A percentile compares a stretch with the other conserved stretches of the same genome.
Evolutionary conservation across 257 asterid genomes (phyloP).

Genomic region (Oldenlandia corymbosa): DNA sequence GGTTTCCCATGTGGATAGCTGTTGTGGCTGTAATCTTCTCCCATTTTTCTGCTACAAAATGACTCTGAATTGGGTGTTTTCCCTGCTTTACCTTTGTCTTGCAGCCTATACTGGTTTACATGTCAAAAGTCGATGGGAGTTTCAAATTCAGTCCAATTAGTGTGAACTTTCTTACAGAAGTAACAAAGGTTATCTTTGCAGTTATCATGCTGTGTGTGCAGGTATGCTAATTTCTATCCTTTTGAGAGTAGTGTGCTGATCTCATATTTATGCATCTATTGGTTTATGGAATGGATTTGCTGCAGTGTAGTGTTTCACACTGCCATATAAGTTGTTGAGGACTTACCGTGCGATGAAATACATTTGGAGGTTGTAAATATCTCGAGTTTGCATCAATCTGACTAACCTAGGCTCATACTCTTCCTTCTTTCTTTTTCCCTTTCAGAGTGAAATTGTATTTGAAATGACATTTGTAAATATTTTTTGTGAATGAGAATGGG

Average conservation of each 20-base stretch:
- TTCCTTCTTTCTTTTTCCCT: neutral
- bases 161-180: conserved; percentile 90
- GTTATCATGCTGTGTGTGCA: conserved; percentile 77
- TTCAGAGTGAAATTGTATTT: neutral
- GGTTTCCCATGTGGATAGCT: neutral
- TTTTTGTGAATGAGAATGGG: neutral
- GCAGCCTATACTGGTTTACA: conserved; percentile 87
- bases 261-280: neutral
- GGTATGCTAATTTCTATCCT: conserved; percentile 39
- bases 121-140: conserved; percentile 96
- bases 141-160: conserved; percentile 94
- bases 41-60: neutral
- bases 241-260: neutral
- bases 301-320: neutral
- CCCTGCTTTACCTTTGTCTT: conserved; percentile 20
- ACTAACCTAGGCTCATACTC: neutral
- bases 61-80: neutral
- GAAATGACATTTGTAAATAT: neutral
- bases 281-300: neutral
- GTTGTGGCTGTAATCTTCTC: neutral
- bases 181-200: conserved; percentile 79
- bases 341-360: neutral
- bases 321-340: neutral
- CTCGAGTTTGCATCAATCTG: conserved; percentile 1
- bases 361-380: neutral